phyloP scores from a whole-genome alignment of 352 stramenopile species.

The Peronospora farinosa region DNA sequence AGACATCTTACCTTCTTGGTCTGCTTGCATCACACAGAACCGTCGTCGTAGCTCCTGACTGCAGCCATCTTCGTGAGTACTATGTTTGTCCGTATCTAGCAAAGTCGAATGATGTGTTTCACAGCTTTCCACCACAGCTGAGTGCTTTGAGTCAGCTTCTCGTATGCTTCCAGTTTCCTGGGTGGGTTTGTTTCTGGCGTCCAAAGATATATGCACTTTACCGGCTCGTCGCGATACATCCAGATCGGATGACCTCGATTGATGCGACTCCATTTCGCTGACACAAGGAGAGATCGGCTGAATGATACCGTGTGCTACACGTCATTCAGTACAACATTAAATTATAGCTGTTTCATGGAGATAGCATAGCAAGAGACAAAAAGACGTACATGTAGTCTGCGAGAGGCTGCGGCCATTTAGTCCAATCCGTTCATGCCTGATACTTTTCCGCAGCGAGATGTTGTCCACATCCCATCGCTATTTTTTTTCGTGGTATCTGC shows the following conservation, averaged over 20 bases:
- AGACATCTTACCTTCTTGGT: conserved; percentile 21
- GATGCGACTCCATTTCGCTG: neutral
- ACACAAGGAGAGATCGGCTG: conserved; percentile 2
- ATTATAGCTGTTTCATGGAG: neutral
- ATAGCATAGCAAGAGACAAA: neutral
- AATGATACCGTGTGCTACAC: neutral
- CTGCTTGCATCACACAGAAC: conserved; percentile 33
- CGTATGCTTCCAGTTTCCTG: neutral
- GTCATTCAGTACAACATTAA: neutral
- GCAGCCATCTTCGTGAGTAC: conserved; percentile 2
- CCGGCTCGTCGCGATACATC: neutral
- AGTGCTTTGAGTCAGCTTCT: conserved; percentile 1
- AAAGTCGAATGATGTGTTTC: neutral
- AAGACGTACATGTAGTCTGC: conserved; percentile 4
- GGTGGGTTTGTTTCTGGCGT: neutral
- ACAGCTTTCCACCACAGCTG: neutral
- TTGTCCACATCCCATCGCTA: conserved; percentile 5
- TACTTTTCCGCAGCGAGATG: neutral
- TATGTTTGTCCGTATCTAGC: neutral
- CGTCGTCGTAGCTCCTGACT: conserved; percentile 10
- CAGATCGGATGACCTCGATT: neutral
- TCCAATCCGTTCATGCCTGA: neutral
- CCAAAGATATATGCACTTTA: neutral
- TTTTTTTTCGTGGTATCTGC: conserved; percentile 13
- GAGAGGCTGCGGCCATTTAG: conserved; percentile 2